A percentile compares a stretch with the other conserved stretches of the same genome.
Conservation (phyloP, 225 moss, liverwort and hornwort genomes). For the Marchantia paleacea region DNA sequence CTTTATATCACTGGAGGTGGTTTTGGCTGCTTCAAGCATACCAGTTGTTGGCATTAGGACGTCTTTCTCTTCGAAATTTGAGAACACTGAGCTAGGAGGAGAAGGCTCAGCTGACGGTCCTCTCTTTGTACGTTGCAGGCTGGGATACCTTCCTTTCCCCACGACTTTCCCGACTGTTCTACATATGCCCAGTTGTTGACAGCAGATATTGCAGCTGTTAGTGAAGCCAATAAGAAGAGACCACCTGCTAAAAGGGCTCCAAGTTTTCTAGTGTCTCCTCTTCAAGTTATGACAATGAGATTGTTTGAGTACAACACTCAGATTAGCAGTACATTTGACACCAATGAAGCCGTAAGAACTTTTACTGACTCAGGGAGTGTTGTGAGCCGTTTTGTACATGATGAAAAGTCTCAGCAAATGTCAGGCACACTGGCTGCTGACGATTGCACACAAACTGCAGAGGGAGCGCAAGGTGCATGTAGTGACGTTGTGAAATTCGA, state of each 20-base stretch:
- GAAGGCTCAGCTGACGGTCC: neutral
- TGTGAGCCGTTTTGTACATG: neutral
- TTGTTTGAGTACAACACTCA: neutral
- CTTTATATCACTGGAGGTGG: neutral
- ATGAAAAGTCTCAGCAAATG: neutral
- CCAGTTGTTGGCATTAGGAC: neutral
- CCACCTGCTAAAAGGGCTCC: constrained; percentile 69
- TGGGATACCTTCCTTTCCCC: constrained; percentile 68
- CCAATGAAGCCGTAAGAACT: neutral
- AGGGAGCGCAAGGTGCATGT: neutral
- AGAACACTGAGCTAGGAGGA: neutral
- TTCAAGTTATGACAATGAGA: constrained; percentile 31
- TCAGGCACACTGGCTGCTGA: neutral
- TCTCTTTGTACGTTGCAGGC: constrained; percentile 44
- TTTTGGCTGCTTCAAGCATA: neutral
- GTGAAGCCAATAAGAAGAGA: constrained; percentile 42
- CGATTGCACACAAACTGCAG: neutral
- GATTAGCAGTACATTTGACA: neutral
- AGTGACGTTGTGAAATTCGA: neutral
- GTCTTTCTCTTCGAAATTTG: neutral
- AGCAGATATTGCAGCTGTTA: constrained; percentile 41
- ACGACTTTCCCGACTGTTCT: constrained; percentile 87
- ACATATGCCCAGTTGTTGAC: constrained; percentile 55
- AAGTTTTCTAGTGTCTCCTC: constrained; percentile 28
- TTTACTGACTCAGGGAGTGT: neutral